Percentiles rank a stretch among this genome's conserved stretches.
Conservation (phyloP, 192 early-diverging fungal genomes). For the Irineochytrium annulatum region DNA sequence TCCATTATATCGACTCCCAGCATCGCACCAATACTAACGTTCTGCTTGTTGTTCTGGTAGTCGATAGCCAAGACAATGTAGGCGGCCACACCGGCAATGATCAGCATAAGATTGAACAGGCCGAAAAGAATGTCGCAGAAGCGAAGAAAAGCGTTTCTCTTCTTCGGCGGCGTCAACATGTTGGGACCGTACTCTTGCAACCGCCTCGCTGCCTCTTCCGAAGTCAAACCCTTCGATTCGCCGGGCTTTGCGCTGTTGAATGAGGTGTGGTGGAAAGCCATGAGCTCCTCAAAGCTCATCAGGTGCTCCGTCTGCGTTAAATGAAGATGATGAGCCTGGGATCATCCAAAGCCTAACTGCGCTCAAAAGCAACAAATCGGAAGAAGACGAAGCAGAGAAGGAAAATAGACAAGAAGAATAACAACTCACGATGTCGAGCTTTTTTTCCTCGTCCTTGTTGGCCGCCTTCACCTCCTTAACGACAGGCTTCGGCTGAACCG, state of each 20-base stretch:
- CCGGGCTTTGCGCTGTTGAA: constrained; percentile 56
- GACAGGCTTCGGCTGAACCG: background rate
- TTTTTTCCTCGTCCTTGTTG: constrained; percentile 17
- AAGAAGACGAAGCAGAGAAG: too few relatives aligned
- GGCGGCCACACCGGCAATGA: constrained; percentile 72
- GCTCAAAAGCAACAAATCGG: too few relatives aligned
- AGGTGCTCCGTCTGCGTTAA: constrained; percentile 59
- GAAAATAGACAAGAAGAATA: too few relatives aligned
- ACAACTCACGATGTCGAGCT: constrained; percentile 34
- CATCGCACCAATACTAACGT: constrained; percentile 64
- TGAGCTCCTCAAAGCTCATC: constrained; percentile 45
- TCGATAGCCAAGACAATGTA: constrained; percentile 74
- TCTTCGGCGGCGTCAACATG: constrained; percentile 79
- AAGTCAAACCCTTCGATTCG: constrained; percentile 61
- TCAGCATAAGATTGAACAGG: constrained; percentile 80
- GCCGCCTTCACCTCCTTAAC: background rate
- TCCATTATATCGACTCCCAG: background rate
- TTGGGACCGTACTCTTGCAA: constrained; percentile 72
- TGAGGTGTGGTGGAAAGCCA: constrained; percentile 35
- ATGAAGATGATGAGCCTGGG: too few relatives aligned
- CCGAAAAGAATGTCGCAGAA: constrained; percentile 67
- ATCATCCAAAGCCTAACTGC: background rate
- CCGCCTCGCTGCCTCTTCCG: constrained; percentile 53
- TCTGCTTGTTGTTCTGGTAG: constrained; percentile 67
- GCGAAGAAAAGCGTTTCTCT: constrained; percentile 61